phyloP scores from a whole-genome alignment of 306 rosid genomes.

The Sesbania bispinosa region DNA sequence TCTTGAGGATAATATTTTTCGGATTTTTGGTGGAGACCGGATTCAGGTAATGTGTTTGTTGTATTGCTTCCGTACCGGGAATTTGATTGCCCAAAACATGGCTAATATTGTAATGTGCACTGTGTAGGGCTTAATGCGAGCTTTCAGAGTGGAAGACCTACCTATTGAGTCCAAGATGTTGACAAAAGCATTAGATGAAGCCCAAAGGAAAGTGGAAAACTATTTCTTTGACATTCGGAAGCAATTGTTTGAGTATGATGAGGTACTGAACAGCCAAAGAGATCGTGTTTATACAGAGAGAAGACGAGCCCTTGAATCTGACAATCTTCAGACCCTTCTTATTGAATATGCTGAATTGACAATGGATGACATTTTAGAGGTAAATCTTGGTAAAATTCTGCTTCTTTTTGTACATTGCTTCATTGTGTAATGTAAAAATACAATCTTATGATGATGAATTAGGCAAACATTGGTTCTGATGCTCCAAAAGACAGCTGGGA shows the following conservation, averaged over 20 bases:
- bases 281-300: constrained; percentile 94
- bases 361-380: constrained; percentile 93
- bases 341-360: constrained; percentile 96
- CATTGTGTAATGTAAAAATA: neutral
- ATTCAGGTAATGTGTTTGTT: constrained; percentile 64
- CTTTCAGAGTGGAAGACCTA: constrained; percentile 95
- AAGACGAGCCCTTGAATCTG: constrained; percentile 91
- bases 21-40: constrained; percentile 95
- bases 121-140: constrained; percentile 90
- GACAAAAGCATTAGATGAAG: constrained; percentile 98
- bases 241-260: constrained; percentile 94
- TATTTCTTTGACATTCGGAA: constrained; percentile 94
- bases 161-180: constrained; percentile 98
- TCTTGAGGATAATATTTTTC: constrained; percentile 95
- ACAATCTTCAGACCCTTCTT: constrained; percentile 73
- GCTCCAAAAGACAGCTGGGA: constrained; percentile 92
- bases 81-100: constrained; percentile 1
- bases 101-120: constrained; percentile 19
- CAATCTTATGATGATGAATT: constrained; percentile 27
- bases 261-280: constrained; percentile 94
- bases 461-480: constrained; percentile 95
- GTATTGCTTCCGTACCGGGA: constrained; percentile 21
- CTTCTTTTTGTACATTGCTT: neutral
- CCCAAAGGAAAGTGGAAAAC: constrained; percentile 96
- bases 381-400: constrained; percentile 16